Evolutionary conservation across 345 rosid species (phyloP).

Genomic region (Streptanthus diversifolius): DNA sequence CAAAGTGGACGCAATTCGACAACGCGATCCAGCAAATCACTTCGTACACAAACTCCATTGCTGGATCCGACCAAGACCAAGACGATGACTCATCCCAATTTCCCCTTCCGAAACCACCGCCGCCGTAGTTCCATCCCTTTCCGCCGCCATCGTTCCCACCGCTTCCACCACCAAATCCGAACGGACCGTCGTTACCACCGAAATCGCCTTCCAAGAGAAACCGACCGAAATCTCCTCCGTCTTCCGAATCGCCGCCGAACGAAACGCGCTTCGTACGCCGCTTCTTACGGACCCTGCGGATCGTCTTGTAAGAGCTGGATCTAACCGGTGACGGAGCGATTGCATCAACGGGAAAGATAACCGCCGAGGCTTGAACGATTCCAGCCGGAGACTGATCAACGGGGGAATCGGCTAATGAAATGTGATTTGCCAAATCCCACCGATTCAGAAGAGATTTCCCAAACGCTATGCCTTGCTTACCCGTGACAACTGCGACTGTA

Average conservation of each 20-base stretch:
- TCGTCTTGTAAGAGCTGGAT: constrained; percentile 38
- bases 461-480: constrained; percentile 52
- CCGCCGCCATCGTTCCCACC: constrained; percentile 58
- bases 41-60: constrained; percentile 78
- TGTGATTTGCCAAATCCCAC: constrained; percentile 24
- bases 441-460: constrained; percentile 45
- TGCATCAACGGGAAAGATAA: constrained; percentile 40
- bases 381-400: constrained; percentile 35
- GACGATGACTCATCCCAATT: constrained; percentile 63
- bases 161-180: constrained; percentile 45
- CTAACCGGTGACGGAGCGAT: constrained; percentile 55
- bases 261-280: constrained; percentile 55
- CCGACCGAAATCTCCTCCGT: constrained; percentile 43
- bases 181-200: constrained; percentile 39
- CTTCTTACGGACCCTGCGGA: constrained; percentile 55
- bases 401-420: constrained; percentile 36
- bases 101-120: constrained; percentile 46
- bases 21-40: constrained; percentile 90
- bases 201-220: constrained; percentile 45
- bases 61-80: constrained; percentile 54
- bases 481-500: constrained; percentile 38
- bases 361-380: constrained; percentile 35
- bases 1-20: constrained; percentile 82
- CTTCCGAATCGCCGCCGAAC: constrained; percentile 44
- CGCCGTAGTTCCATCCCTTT: constrained; percentile 62